These are phyloP conservation scores for Cubamyces sp. DNA, from an alignment of 768 basidiomycete species.

Conservation along the genomic window DNA sequence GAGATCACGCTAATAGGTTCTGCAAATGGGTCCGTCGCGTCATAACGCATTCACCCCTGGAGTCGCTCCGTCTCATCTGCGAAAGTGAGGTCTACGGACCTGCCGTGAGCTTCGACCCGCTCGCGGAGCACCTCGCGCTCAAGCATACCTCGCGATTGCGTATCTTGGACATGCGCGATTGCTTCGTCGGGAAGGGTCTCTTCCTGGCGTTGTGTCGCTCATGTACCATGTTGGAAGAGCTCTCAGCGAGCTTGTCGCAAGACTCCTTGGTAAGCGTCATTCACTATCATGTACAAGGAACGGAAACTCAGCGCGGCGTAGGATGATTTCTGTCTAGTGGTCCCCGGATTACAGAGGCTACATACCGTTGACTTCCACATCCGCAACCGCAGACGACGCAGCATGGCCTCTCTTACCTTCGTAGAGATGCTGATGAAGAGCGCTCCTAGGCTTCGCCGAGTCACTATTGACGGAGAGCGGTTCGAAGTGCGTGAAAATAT, in stretches of 20 bases:
- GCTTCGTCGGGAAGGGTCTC: constrained; percentile 37
- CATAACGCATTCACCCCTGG: constrained; percentile 40
- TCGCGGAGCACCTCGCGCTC: constrained; percentile 44
- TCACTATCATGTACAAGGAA: neutral
- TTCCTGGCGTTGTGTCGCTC: constrained; percentile 36
- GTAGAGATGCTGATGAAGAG: constrained; percentile 1
- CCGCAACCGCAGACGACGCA: constrained; percentile 1
- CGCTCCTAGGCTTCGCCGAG: constrained; percentile 5
- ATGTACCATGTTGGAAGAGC: constrained; percentile 43
- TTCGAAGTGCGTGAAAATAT: constrained; percentile 21
- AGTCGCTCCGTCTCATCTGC: constrained; percentile 37
- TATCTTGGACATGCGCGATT: constrained; percentile 35
- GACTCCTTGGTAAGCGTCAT: constrained; percentile 38
- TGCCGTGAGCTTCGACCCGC: constrained; percentile 37
- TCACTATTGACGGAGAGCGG: constrained; percentile 12
- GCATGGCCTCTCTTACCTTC: neutral
- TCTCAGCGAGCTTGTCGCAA: constrained; percentile 38
- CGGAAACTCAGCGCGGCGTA: neutral
- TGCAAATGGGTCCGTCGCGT: constrained; percentile 48
- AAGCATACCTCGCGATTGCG: constrained; percentile 40
- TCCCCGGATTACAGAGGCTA: neutral
- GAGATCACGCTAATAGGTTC: constrained; percentile 36
- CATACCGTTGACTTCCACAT: constrained; percentile 3
- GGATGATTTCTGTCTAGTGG: neutral
- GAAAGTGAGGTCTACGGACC: constrained; percentile 34